Evolutionary conservation across 768 basidiomycete species (phyloP).

Genomic region (Trametes cinnabarina): DNA sequence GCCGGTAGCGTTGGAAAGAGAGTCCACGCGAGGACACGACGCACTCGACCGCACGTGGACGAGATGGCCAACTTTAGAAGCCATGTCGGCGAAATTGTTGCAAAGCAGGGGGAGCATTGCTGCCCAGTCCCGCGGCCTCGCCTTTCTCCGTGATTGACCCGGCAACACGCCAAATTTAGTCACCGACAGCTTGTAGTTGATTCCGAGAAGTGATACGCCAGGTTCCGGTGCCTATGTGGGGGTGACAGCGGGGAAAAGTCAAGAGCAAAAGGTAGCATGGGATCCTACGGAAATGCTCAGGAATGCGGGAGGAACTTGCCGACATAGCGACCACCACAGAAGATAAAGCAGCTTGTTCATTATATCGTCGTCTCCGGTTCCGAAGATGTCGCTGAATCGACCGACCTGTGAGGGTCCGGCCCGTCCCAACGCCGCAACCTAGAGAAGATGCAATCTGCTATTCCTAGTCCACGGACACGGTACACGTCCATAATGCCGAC

Average conservation of each 20-base stretch:
- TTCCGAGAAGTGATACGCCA: not conserved
- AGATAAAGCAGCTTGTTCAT: not conserved
- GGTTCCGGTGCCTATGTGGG: not conserved
- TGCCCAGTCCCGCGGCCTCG: not conserved
- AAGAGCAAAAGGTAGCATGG: not conserved
- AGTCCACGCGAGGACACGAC: not conserved
- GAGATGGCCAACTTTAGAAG: not conserved
- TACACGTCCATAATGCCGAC: not conserved
- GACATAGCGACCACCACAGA: not conserved
- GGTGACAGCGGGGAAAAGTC: not conserved
- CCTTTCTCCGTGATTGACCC: conserved; percentile 5
- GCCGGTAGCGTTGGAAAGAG: not conserved
- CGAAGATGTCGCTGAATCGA: too few relatives aligned
- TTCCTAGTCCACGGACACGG: not conserved
- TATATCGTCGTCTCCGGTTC: not conserved
- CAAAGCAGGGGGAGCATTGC: not conserved
- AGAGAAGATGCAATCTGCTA: not conserved
- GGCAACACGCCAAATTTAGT: not conserved
- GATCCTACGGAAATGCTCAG: conserved; percentile 6
- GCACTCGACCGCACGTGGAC: not conserved
- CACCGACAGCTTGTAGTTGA: not conserved
- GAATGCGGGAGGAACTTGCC: not conserved
- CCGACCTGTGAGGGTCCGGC: too few relatives aligned
- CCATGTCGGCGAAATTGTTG: not conserved
- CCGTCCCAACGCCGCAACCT: too few relatives aligned